These are phyloP conservation scores for Tylopilus sp. DNA, from an alignment of 1,284 basidiomycete genomes.

Conservation along the genomic window DNA sequence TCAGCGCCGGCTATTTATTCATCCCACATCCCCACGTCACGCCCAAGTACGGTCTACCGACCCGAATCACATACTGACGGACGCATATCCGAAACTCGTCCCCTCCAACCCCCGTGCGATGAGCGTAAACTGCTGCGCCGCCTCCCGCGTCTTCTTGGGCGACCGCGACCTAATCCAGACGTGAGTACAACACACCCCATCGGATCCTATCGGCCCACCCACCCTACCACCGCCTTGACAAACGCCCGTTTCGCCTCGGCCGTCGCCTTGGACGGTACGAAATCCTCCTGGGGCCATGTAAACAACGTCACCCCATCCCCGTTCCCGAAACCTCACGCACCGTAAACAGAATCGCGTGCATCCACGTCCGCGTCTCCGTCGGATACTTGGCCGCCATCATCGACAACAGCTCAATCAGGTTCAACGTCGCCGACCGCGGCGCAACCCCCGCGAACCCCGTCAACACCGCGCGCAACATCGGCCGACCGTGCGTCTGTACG, in stretches of 20 bases:
- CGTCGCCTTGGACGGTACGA: slow-evolving; percentile 61
- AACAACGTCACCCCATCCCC: not conserved
- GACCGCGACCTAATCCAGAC: slow-evolving; percentile 66
- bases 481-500: slow-evolving; percentile 61
- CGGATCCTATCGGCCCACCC: slow-evolving; percentile 14
- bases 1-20: slow-evolving; percentile 24
- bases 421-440: slow-evolving; percentile 79
- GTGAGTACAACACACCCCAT: slow-evolving; percentile 25
- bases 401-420: slow-evolving; percentile 78
- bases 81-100: slow-evolving; percentile 70
- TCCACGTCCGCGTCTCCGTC: slow-evolving; percentile 62
- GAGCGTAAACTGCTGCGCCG: slow-evolving; percentile 73
- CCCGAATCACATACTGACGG: slow-evolving; percentile 33
- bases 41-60: not conserved
- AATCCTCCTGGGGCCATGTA: slow-evolving; percentile 49
- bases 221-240: slow-evolving; percentile 73
- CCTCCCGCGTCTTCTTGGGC: slow-evolving; percentile 65
- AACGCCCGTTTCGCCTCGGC: slow-evolving; percentile 75
- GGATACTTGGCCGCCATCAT: slow-evolving; percentile 58
- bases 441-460: slow-evolving; percentile 78
- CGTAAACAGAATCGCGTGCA: slow-evolving; percentile 66
- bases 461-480: slow-evolving; percentile 70
- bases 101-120: slow-evolving; percentile 75
- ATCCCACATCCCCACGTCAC: not conserved
- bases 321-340: slow-evolving; percentile 43